These are phyloP conservation scores for Cupressus sempervirens DNA, from an alignment of 75 land plant genomes.

Conservation along the genomic window DNA sequence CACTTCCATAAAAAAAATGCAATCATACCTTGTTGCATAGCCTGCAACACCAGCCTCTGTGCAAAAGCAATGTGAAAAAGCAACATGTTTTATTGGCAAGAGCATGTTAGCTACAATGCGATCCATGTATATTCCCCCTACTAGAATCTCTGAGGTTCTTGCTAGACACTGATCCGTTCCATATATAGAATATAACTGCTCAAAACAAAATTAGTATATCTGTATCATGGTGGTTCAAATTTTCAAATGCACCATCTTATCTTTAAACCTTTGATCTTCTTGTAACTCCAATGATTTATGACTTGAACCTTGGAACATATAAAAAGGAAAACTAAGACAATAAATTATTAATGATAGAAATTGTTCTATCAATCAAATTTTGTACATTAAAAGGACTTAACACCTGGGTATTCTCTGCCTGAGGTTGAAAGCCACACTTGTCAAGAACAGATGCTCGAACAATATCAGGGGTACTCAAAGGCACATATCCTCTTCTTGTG, in stretches of 20 bases:
- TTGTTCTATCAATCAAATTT: neutral
- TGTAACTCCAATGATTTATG: neutral
- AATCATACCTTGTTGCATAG: constrained; percentile 71
- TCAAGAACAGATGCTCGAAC: constrained; percentile 87
- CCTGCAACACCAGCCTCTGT: constrained; percentile 99
- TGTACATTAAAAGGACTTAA: neutral
- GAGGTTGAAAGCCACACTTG: constrained; percentile 98
- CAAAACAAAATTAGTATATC: neutral
- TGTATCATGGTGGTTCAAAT: neutral
- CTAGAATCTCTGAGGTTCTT: constrained; percentile 95
- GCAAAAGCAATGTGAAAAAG: constrained; percentile 93
- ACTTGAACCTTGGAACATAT: neutral
- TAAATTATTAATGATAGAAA: neutral
- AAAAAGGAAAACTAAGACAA: neutral
- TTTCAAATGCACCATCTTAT: neutral
- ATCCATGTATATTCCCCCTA: constrained; percentile 97
- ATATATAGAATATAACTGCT: constrained; percentile 89
- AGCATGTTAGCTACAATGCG: constrained; percentile 64
- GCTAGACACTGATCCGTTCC: constrained; percentile 89
- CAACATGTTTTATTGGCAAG: constrained; percentile 86
- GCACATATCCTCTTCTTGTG: constrained; percentile 68
- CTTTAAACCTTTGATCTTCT: neutral
- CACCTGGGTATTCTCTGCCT: constrained; percentile 95
- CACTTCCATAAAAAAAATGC: neutral
- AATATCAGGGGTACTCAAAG: constrained; percentile 87